Evolutionary conservation across 2,329 filamentous ascomycete genomes (phyloP), one percentile per base, ranked within the genome.

Genomic region (Paecilomyces sp.): DNA sequence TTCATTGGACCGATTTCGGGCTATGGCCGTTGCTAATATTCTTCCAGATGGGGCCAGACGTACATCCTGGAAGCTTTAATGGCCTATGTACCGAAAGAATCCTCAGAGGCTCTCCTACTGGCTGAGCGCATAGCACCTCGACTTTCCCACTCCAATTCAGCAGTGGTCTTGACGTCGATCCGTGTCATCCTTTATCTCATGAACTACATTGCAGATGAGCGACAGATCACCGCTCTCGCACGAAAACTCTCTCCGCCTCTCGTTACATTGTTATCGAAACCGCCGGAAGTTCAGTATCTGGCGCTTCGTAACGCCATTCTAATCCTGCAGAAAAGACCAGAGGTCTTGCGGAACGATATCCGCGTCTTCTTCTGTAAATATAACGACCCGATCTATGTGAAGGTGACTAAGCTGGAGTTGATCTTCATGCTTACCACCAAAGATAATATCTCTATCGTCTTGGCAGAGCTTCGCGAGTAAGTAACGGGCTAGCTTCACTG

Each of bases 311-410:
- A 99, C 71, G 94, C 94, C 0, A 83, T 99, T 1, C 81, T 99
- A 13, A 99, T 99, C 66, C 80, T 99, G 57, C 94, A 99, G 74
- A 84, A 93, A 67, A 84, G 93, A 59, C 94, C 94, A 0, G 94
- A 97, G 70, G 93, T 99, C 8, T 77, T 99, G 58, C 86, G 92
- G 64, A 97, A 97, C 75, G 94, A 99, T 74, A 97, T 99, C 63
- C 87, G 94, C 54, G 94, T 99, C 33, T 99, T 99, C 79, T 99
- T 99, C 78, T 99, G 94, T 86, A 99, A 99, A 81, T 99, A 99
- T 78, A 99, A 99, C 74, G 94, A 99, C 71, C 94, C 94, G 0
- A 99, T 99, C 64, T 99, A 97, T 74, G 94, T 99, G 78, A 99
- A 99, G 76, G 94, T 99, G 57, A 99, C 94, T 15, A 99, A 99